Evolutionary conservation across 1,284 basidiomycete genomes (phyloP), one percentile per base, ranked within the genome.

Genomic region (Ustilago bromivora): DNA sequence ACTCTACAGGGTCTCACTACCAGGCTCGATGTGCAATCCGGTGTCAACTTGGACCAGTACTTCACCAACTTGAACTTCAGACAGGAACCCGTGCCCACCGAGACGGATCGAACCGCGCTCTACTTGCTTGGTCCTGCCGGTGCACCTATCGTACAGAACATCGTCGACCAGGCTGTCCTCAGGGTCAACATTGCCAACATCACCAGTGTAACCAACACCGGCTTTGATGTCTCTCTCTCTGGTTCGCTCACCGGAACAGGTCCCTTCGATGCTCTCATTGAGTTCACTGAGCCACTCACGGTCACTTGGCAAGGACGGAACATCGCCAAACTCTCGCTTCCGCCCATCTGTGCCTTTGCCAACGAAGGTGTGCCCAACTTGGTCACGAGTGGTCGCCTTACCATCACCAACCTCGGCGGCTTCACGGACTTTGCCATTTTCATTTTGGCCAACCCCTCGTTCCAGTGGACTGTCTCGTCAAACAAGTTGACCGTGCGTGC

Each of bases 391-490:
- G 84, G 80, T 56, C 64, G 71, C 63, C 61, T 86, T 46, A 82
- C 76, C n/a, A 87, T 87, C 71, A 85, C 82, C 43, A 69, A 86
- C 65, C 60, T 82, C 3, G 67, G 51, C 10, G 74, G 46, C 64
- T 94, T 93, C 83, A 91, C 92, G 1, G 86, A 88, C 13, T 93
- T 92, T 82, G 89, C 92, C 2, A 90, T 88, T 1, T 91, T 89
- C 86, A 85, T 93, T 67, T 87, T 93, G 49, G 91, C 92, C 80
- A 91, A 91, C 70, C 88, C 89, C 12, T 87, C 85, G 62, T 93
- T 93, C 81, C 89, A 89, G 10, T 93, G 92, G 92, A 91, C 89
- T 2, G 91, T 94, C 56, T 90, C 90, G 17, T 91, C 92, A 0
- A 76, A 88, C 43, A 89, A 88, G 41, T 88, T 93, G 56, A 89